Base-by-base conservation (phyloP, 768 basidiomycete species). In the Daedaleopsis sinensis region DNA sequence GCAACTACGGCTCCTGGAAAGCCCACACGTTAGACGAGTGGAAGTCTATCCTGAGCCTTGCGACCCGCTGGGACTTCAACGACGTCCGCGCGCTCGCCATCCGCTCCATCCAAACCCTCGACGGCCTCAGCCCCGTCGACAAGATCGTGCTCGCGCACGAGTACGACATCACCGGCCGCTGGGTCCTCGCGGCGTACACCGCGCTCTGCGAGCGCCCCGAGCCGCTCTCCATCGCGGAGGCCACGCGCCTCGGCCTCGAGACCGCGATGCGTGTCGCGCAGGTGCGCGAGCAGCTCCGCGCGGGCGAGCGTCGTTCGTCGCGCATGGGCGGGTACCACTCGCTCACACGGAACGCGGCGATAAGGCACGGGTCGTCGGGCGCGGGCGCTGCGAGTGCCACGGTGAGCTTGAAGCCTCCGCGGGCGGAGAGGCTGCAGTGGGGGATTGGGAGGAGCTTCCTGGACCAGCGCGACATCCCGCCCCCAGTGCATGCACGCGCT, bases 1-100 rank as follows among this genome's bases (percentile, higher is more conserved):
- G 88, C 0, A 75, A 70, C 36, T 88, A 85, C 65, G 82, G 83
- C 0, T 67, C 82, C 0, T 86, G 86, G 50, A 75, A 79, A 6
- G 82, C 84, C 13, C 1, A 72, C 1, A 65, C 71, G 0, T 72
- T 80, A 0, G 73, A 77, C 0, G 76, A 78, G 11, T 82, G 81
- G 81, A 69, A 74, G 1, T 72, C 70, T 10, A 78, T 83, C 27
- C 68, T 82, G 23, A 58, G 57, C 21, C 71, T 79, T 10, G 74
- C 79, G 8, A 74, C 74, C 23, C 70, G 70, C 37, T 83, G 78
- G 79, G 69, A 72, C 0, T 82, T 82, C 62, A 65, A 71, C 54
- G 72, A 63, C 36, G 75, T 82, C 59, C 77, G 79, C 35, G 66
- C 70, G 19, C 59, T 82, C 44, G 73, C 74, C 1, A 71, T 80